Conservation (phyloP, 176 grass and related monocot genomes). For the Oropetium thomaeum region DNA sequence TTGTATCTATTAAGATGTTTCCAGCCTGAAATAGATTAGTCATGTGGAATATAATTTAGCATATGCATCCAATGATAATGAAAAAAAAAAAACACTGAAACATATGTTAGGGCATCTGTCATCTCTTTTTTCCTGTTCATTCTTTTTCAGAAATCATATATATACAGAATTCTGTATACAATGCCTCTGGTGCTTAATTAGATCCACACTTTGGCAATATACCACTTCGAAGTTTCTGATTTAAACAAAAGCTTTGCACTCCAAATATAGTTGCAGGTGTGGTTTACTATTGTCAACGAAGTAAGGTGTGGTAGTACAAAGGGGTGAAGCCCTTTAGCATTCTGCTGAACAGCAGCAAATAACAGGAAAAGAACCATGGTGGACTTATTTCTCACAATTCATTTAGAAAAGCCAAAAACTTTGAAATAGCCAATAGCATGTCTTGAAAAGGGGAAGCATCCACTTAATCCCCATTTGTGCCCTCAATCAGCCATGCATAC, state of each 20-base stretch:
- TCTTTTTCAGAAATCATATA: slow-evolving; percentile 1
- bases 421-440: too few relatives aligned
- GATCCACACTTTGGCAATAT: neutral
- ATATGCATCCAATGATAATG: slow-evolving; percentile 8
- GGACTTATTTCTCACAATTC: too few relatives aligned
- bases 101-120: neutral
- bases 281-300: too few relatives aligned
- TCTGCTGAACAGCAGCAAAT: too few relatives aligned
- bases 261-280: too few relatives aligned
- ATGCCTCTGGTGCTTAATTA: neutral
- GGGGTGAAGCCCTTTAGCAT: too few relatives aligned
- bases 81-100: slow-evolving; percentile 22
- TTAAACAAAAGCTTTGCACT: neutral
- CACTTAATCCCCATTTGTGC: too few relatives aligned
- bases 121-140: neutral
- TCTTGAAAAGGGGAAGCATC: too few relatives aligned
- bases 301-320: too few relatives aligned
- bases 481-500: neutral
- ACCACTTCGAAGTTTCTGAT: neutral
- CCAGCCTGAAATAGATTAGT: slow-evolving; percentile 82
- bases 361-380: too few relatives aligned
- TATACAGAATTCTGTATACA: neutral
- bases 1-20: slow-evolving; percentile 93
- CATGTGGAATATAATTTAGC: slow-evolving; percentile 45
- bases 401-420: too few relatives aligned